These are phyloP conservation scores for Leptomonas pyrrhocoris DNA, from an alignment of 208 protist genomes.

Conservation along the genomic window DNA sequence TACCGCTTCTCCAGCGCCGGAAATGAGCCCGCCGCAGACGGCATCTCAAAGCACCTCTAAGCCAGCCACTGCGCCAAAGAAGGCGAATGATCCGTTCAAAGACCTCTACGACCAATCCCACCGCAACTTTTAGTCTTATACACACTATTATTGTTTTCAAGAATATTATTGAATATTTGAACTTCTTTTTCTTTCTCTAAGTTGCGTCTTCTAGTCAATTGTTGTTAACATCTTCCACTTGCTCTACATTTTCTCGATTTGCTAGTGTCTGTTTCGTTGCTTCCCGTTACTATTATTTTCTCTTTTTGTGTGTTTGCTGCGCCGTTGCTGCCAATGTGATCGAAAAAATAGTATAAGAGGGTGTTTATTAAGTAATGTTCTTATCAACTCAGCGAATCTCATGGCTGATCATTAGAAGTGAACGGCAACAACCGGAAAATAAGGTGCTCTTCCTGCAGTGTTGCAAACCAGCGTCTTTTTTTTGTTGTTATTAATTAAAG, in stretches of 20 bases:
- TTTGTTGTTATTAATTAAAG: too few relatives aligned
- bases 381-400: too few relatives aligned
- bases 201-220: constrained; percentile 3
- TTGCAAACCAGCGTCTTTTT: too few relatives aligned
- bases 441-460: too few relatives aligned
- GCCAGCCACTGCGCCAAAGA: constrained; percentile 14
- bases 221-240: constrained; percentile 7
- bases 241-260: not conserved
- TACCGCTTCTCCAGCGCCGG: constrained; percentile 1
- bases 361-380: too few relatives aligned
- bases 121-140: constrained; percentile 7
- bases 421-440: too few relatives aligned
- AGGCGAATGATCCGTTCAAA: constrained; percentile 50
- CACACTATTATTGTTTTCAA: constrained; percentile 21
- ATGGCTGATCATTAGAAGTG: too few relatives aligned
- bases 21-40: not conserved
- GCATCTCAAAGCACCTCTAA: not conserved
- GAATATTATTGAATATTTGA: not conserved
- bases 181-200: not conserved
- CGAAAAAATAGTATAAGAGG: too few relatives aligned
- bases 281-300: too few relatives aligned
- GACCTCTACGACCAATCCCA: constrained; percentile 36
- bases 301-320: too few relatives aligned
- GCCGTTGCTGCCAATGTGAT: too few relatives aligned
- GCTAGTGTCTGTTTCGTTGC: too few relatives aligned